phyloP scores from a whole-genome alignment of 2,329 filamentous ascomycete species.

The Fusarium falciforme region DNA sequence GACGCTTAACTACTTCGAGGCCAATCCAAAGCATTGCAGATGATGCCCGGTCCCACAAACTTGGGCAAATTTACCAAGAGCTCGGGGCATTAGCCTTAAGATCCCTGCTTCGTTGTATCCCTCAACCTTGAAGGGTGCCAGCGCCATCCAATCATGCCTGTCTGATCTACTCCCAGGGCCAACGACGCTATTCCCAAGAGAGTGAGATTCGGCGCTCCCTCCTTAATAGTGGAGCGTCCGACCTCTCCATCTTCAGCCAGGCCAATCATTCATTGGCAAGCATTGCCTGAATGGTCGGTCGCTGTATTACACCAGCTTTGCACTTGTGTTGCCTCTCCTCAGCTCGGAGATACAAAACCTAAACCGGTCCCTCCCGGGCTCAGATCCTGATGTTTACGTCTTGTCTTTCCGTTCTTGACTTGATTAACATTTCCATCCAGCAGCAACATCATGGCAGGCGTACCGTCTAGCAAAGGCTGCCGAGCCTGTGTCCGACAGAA shows the following conservation, averaged over 20 bases:
- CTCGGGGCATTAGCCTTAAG: background rate
- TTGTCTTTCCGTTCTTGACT: background rate
- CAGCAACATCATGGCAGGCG: slow-evolving; percentile 57
- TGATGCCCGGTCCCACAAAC: background rate
- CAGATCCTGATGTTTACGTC: background rate
- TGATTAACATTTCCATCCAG: background rate
- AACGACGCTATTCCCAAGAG: background rate
- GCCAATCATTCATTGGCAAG: background rate
- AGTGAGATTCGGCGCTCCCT: background rate
- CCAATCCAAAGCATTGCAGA: background rate
- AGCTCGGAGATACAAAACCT: background rate
- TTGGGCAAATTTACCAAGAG: background rate
- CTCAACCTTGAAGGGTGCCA: background rate
- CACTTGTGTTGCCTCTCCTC: background rate
- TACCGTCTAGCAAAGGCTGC: slow-evolving; percentile 61
- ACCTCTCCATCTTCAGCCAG: background rate
- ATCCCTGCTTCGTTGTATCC: background rate
- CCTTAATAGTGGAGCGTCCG: background rate
- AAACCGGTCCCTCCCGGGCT: background rate
- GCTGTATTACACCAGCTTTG: background rate
- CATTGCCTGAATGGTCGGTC: background rate
- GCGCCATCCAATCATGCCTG: background rate
- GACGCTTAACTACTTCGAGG: background rate
- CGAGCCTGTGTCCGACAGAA: slow-evolving; percentile 62
- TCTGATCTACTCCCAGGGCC: background rate